Conservation (phyloP, 306 rosid genomes). For the Dryas drummondii region DNA sequence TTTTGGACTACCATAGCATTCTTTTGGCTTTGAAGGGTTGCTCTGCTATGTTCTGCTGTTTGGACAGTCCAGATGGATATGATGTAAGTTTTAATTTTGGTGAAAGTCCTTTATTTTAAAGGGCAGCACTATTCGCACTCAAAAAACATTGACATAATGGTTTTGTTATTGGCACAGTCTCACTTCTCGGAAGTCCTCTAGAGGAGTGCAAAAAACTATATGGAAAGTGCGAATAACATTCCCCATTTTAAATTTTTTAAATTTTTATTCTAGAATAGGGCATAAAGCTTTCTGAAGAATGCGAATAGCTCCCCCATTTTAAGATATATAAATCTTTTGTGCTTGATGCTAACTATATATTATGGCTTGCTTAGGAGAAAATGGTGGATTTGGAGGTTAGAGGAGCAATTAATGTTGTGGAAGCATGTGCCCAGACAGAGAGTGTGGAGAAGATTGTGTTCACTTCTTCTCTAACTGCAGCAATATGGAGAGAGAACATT, state of each 20-base stretch:
- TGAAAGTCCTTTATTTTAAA: too few relatives aligned
- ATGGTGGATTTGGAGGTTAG: conserved; percentile 51
- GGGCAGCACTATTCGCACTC: too few relatives aligned
- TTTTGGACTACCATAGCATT: conserved; percentile 47
- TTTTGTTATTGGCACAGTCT: too few relatives aligned
- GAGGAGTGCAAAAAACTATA: too few relatives aligned
- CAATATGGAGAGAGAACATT: conserved; percentile 44
- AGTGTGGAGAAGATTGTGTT: conserved; percentile 39
- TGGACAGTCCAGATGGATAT: conserved; percentile 40
- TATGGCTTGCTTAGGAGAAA: conserved; percentile 32
- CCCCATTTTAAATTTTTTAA: too few relatives aligned
- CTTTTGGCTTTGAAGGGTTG: conserved; percentile 39
- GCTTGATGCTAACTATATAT: background rate
- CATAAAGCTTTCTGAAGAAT: too few relatives aligned
- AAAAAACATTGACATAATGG: too few relatives aligned
- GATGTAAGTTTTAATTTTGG: conserved; percentile 24
- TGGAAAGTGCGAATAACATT: too few relatives aligned
- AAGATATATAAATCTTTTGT: too few relatives aligned
- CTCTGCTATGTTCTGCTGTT: conserved; percentile 44
- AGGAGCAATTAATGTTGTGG: conserved; percentile 49
- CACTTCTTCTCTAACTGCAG: conserved; percentile 47
- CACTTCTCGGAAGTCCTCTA: too few relatives aligned
- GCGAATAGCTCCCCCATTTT: too few relatives aligned
- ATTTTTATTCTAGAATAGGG: too few relatives aligned
- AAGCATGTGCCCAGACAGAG: conserved; percentile 50